phyloP scores from a whole-genome alignment of 371 early-diverging fungal species.

The Mucor saturninus region DNA sequence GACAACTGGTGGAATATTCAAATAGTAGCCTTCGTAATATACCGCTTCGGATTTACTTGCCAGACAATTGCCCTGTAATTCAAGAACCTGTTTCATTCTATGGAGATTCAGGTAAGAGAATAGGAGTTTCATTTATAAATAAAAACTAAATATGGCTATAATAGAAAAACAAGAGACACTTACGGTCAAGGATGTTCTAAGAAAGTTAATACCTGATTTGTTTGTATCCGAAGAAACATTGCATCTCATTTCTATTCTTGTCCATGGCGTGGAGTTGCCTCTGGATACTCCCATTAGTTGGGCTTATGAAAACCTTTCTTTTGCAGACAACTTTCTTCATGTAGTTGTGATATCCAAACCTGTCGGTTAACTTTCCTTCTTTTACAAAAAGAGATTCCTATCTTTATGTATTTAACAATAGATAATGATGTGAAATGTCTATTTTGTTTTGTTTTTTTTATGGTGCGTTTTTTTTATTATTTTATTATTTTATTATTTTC shows the following conservation, averaged over 20 bases:
- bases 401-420: too few species aligned
- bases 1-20: slow-evolving; percentile 54
- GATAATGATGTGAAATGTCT: too few species aligned
- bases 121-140: not conserved
- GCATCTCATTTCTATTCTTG: slow-evolving; percentile 25
- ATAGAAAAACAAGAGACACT: slow-evolving; percentile 22
- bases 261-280: slow-evolving; percentile 64
- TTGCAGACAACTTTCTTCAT: slow-evolving; percentile 79
- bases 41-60: slow-evolving; percentile 66
- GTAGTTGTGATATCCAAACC: slow-evolving; percentile 49
- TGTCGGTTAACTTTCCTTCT: too few species aligned
- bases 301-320: slow-evolving; percentile 69
- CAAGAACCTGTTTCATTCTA: slow-evolving; percentile 61
- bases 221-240: slow-evolving; percentile 13
- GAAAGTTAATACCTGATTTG: slow-evolving; percentile 29
- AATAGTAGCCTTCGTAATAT: slow-evolving; percentile 43
- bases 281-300: slow-evolving; percentile 67
- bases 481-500: too few species aligned
- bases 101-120: slow-evolving; percentile 29
- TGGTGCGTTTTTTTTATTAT: too few species aligned
- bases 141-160: not conserved
- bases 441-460: too few species aligned
- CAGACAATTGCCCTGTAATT: slow-evolving; percentile 63
- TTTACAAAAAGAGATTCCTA: too few species aligned
- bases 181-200: slow-evolving; percentile 25